Evolutionary conservation across 441 rosid species (phyloP).

Genomic region (Gossypium trilobum): DNA sequence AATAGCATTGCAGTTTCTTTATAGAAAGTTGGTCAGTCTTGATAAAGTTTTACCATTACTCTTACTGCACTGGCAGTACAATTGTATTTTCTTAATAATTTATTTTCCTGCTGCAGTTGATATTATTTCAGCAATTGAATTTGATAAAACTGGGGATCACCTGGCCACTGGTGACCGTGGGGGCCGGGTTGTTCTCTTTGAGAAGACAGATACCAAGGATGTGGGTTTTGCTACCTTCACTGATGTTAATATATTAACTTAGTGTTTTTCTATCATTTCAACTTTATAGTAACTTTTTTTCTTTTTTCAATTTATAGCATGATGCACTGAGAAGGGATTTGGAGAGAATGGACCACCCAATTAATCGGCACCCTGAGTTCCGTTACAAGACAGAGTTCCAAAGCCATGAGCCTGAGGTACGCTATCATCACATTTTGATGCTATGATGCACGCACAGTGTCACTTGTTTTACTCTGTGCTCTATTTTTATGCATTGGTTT

Average conservation of each 20-base stretch:
- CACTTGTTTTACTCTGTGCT: not conserved
- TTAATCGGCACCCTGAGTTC: constrained; percentile 77
- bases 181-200: constrained; percentile 88
- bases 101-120: constrained; percentile 61
- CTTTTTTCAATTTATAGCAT: constrained; percentile 35
- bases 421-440: not conserved
- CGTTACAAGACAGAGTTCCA: constrained; percentile 95
- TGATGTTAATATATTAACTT: not conserved
- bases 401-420: constrained; percentile 98
- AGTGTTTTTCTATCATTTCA: constrained; percentile 6
- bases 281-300: constrained; percentile 7
- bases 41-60: not conserved
- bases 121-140: constrained; percentile 86
- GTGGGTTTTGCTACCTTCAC: constrained; percentile 33
- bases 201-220: constrained; percentile 64
- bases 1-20: not conserved
- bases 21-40: not conserved
- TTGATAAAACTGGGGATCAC: constrained; percentile 80
- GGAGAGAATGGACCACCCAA: constrained; percentile 56
- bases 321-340: constrained; percentile 62
- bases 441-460: not conserved
- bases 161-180: constrained; percentile 97
- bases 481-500: not conserved
- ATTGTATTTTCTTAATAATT: not conserved
- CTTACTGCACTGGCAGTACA: not conserved